Base-by-base conservation (phyloP, 148 eudicot species). In the Camellia lanceoleosa region DNA sequence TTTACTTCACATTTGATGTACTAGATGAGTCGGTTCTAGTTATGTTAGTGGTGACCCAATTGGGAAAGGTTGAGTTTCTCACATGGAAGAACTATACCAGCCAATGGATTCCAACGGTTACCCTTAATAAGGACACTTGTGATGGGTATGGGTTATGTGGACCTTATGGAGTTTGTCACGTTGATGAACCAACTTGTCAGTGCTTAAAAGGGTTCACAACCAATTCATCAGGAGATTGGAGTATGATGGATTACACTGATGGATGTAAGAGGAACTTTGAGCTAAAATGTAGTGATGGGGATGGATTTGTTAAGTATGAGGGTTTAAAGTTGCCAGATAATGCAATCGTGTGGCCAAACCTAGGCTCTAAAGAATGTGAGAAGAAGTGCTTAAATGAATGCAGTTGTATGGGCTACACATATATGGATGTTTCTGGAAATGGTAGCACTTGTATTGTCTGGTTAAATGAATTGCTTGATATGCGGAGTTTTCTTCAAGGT, bases 241-340 rank as follows among this genome's bases (percentile, higher is more conserved):
- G 60, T 46, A 3, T 2, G 54, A 9, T n/a, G 61, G 79, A 82
- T 59, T 78, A 56, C 15, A 5, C 75, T 0, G 87, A 61, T 46
- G 87, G 84, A 0, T 83, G 85, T 69, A 75, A 20, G 64, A 56
- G 82, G 11, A 61, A 49, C 38, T 38, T 49, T 47, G 66, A 49
- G 18, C 67, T 85, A 49, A 68, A 68, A 42, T 85, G 82, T 47
- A 5, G 3, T 61, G 46, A 73, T 62, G 76, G 82, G 5, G 87
- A 81, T 60, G 87, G 84, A 11, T 85, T 85, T 71, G 71, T 81
- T 61, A 79, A 51, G 65, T 74, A 16, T 16, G 30, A 12, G 46
- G 84, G 73, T 5, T 43, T 81, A 68, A 82, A 81, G 61, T 75
- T 81, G 79, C 84, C 87, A 15, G 87, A 81, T 82, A 73, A 81